Conservation (phyloP, 352 stramenopile genomes). For the Phytophthora multivora region DNA sequence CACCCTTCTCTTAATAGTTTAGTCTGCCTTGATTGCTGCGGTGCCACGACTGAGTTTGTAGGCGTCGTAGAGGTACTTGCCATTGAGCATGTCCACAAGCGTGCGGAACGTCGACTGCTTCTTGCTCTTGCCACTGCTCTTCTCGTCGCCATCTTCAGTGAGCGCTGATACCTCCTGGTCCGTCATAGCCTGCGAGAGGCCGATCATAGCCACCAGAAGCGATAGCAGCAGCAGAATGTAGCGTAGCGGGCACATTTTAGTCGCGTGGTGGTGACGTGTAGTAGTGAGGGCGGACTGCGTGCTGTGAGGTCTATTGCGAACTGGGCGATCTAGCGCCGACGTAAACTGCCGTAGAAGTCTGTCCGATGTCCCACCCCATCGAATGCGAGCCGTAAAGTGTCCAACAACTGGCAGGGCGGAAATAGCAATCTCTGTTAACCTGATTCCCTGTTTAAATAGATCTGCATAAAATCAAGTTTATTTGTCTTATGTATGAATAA, state of each 20-base stretch:
- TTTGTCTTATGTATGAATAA: no score
- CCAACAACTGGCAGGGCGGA: constrained; percentile 31
- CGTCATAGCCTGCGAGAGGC: constrained; percentile 76
- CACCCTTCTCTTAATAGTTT: constrained; percentile 7
- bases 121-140: constrained; percentile 48
- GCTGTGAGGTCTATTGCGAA: constrained; percentile 28
- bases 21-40: constrained; percentile 59
- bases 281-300: background rate
- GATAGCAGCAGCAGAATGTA: constrained; percentile 88
- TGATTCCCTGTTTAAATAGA: background rate
- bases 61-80: constrained; percentile 87
- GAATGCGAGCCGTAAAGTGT: constrained; percentile 15
- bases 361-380: constrained; percentile 29
- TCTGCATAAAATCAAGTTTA: no score
- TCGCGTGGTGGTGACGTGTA: background rate
- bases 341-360: constrained; percentile 21
- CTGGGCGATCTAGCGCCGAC: constrained; percentile 11
- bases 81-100: constrained; percentile 88
- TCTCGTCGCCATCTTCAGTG: constrained; percentile 62
- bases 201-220: constrained; percentile 85
- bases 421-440: constrained; percentile 3
- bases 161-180: constrained; percentile 68
- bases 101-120: constrained; percentile 69
- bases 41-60: constrained; percentile 62
- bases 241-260: constrained; percentile 77